These are phyloP conservation scores for Beauveria sp. DNA, from an alignment of 2,329 filamentous ascomycete species.

Conservation along the genomic window DNA sequence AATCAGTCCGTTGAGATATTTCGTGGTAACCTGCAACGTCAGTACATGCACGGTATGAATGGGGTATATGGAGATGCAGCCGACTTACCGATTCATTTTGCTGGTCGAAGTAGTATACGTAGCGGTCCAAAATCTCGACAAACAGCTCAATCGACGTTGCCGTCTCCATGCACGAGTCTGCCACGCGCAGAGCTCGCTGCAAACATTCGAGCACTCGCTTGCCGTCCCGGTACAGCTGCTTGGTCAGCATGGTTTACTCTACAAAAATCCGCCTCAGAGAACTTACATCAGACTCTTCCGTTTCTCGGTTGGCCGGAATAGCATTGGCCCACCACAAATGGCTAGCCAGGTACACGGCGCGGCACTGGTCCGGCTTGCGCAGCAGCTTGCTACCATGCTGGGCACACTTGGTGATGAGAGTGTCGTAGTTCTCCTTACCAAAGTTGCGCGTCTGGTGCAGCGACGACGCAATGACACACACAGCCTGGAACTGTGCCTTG, in stretches of 20 bases:
- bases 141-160: slow-evolving; percentile 96
- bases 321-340: slow-evolving; percentile 98
- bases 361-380: slow-evolving; percentile 96
- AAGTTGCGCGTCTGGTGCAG: slow-evolving; percentile 87
- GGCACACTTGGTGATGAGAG: slow-evolving; percentile 93
- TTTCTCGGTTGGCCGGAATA: slow-evolving; percentile 65
- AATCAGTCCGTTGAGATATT: slow-evolving; percentile 96
- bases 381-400: slow-evolving; percentile 93
- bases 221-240: slow-evolving; percentile 89
- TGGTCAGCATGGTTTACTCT: slow-evolving; percentile 15
- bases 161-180: slow-evolving; percentile 98
- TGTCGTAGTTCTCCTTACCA: slow-evolving; percentile 96
- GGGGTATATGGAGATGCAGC: background rate
- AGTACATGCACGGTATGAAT: background rate
- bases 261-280: too few species aligned
- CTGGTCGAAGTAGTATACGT: slow-evolving; percentile 99
- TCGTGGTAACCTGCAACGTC: slow-evolving; percentile 68
- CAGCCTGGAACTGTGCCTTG: slow-evolving; percentile 94
- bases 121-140: slow-evolving; percentile 95
- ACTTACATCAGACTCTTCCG: slow-evolving; percentile 71
- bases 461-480: slow-evolving; percentile 85
- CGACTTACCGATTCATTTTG: slow-evolving; percentile 80
- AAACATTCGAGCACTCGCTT: slow-evolving; percentile 95
- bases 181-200: slow-evolving; percentile 88
- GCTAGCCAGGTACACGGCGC: slow-evolving; percentile 91